phyloP scores from a whole-genome alignment of 768 basidiomycete species.

The Boletus pseudopeckii region DNA sequence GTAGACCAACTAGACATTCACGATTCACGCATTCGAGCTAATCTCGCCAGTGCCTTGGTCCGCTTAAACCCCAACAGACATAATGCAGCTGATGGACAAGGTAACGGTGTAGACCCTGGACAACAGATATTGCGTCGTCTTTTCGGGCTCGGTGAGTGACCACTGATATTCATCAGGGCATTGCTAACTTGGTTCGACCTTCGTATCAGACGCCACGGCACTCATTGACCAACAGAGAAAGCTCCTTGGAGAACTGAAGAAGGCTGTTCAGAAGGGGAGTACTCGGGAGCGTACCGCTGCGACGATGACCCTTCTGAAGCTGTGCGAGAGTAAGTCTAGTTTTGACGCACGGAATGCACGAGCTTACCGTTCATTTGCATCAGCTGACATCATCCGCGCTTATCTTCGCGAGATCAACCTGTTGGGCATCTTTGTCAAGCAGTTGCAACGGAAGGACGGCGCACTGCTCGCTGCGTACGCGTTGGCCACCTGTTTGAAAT shows the following conservation, averaged over 20 bases:
- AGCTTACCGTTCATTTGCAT: conserved; percentile 2
- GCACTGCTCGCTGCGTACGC: conserved; percentile 24
- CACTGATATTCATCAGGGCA: neutral
- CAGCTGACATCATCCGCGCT: conserved; percentile 5
- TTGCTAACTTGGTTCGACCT: neutral
- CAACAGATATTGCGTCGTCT: conserved; percentile 5
- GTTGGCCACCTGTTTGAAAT: conserved; percentile 13
- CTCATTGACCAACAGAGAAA: conserved; percentile 1
- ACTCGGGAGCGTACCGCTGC: conserved; percentile 21
- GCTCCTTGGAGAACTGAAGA: conserved; percentile 13
- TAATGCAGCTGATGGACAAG: neutral
- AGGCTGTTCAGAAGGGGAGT: neutral
- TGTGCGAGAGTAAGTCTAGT: conserved; percentile 16
- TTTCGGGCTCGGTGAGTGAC: conserved; percentile 19
- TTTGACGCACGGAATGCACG: neutral
- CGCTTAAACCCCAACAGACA: neutral
- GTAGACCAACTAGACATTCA: conserved; percentile 9
- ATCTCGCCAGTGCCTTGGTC: conserved; percentile 17
- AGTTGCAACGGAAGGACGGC: conserved; percentile 13
- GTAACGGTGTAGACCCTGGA: neutral
- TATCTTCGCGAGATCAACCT: conserved; percentile 8
- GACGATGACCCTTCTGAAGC: conserved; percentile 21
- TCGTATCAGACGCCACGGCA: conserved; percentile 1
- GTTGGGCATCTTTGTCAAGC: conserved; percentile 12
- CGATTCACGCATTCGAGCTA: conserved; percentile 9